A percentile compares a stretch with the other conserved stretches of the same genome.
These are phyloP conservation scores for Coccomyxa sp. DNA, from an alignment of 139 green algal species.

Conservation along the genomic window DNA sequence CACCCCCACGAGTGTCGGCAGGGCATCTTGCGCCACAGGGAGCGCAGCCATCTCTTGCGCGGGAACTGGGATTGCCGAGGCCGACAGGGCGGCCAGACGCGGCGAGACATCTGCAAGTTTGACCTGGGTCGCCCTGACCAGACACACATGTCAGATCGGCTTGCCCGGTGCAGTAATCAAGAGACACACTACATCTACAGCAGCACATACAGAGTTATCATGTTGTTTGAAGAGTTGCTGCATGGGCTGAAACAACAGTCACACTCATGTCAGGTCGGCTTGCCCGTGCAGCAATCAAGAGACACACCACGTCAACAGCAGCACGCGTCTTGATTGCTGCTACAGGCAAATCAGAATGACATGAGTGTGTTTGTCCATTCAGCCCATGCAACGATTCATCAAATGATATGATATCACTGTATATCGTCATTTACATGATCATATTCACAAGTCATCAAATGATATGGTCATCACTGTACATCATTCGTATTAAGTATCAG, in stretches of 20 bases:
- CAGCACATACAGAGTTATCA: not conserved
- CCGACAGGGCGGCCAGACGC: slow-evolving; percentile 28
- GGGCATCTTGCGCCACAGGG: not conserved
- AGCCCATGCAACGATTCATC: too few species aligned
- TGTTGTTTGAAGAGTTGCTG: not conserved
- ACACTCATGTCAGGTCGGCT: not conserved
- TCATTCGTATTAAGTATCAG: too few species aligned
- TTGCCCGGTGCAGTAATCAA: not conserved
- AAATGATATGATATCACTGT: too few species aligned
- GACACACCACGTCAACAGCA: too few species aligned
- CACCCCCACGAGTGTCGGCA: slow-evolving; percentile 44
- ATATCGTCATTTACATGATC: too few species aligned
- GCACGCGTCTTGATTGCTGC: too few species aligned
- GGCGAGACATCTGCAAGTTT: slow-evolving; percentile 40
- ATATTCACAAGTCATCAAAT: too few species aligned
- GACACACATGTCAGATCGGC: not conserved
- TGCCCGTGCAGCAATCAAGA: not conserved
- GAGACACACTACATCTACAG: too few species aligned
- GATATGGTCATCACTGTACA: too few species aligned
- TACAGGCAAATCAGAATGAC: too few species aligned
- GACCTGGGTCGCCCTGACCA: not conserved
- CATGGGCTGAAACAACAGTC: not conserved
- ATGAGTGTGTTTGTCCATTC: too few species aligned
- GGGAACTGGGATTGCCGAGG: slow-evolving; percentile 46
- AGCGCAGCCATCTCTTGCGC: not conserved